Base-by-base conservation (phyloP, 106 monocot species). In the Narthecium ossifragum region DNA sequence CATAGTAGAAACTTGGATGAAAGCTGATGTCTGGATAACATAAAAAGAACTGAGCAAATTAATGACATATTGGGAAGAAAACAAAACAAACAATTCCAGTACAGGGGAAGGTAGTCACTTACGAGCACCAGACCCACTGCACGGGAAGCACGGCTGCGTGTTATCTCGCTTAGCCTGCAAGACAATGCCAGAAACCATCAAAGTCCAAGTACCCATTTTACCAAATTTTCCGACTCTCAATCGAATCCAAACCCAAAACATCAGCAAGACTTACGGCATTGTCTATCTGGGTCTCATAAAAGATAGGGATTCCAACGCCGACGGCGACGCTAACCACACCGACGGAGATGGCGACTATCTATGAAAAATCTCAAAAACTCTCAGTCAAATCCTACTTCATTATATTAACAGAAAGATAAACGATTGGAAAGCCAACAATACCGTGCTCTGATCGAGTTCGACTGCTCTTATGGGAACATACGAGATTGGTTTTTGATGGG, bases 141-240 rank as follows among this genome's bases (percentile, higher is more conserved):
- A 93, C 4, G 93, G 88, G 70, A 93, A 93, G 70, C 93, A 93
- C 55, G 89, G 73, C 63, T 85, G 89, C 5, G 80, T 89, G 53
- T 89, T 93, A 3, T 89, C 93, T 59, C 88, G 57, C 73, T 85
- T 93, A 32, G 93, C 79, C 93, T 93, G 72, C 51, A 48, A n/a
- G 15, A 67, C 21, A 41, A 54, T 28, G n/a, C 15, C 29, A 46
- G 43, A 29, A 56, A 26, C 37, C 10, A 27, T 24, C 29, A 26
- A 47, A 30, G 25, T 50, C 52, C n/a, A 33, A 3, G 22, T 9
- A 36, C 23, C 17, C 48, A 24, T 39, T 26, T n/a, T 26, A 4
- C 14, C 37, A 51, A 26, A 33, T 37, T 21, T 15, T 11, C 41
- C 13, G 14, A 24, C n/a, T n/a, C n/a, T n/a, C n/a, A n/a, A n/a